Conservation (phyloP, 371 early-diverging fungal species). For the Syncephalastrum sp. region DNA sequence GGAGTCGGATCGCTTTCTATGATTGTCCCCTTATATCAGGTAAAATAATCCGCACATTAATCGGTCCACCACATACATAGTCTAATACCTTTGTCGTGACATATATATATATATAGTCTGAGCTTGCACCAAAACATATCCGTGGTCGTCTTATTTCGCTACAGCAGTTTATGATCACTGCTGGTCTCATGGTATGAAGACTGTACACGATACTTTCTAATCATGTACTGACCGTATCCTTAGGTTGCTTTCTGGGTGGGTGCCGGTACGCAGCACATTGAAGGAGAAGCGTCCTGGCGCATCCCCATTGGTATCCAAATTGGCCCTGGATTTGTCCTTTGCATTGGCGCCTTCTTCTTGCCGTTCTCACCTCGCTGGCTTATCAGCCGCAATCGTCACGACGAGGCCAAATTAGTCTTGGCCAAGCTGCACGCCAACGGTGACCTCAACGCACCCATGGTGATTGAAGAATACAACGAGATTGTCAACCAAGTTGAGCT, state of each 20-base stretch:
- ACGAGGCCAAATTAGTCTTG: conserved; percentile 74
- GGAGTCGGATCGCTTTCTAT: conserved; percentile 79
- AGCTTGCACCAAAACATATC: conserved; percentile 55
- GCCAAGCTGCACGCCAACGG: conserved; percentile 71
- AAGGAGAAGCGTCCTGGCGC: conserved; percentile 39
- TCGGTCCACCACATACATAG: too few relatives aligned
- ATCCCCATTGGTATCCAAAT: conserved; percentile 55
- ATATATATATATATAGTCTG: background rate
- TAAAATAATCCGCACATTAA: conserved; percentile 12
- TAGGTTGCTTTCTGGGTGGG: conserved; percentile 46
- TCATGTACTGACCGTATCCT: too few relatives aligned
- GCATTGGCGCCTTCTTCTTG: conserved; percentile 48
- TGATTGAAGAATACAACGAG: conserved; percentile 73
- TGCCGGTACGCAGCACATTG: conserved; percentile 32
- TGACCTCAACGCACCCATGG: conserved; percentile 52
- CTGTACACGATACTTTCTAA: too few relatives aligned
- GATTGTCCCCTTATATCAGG: conserved; percentile 51
- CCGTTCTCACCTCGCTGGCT: conserved; percentile 75
- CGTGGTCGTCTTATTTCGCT: conserved; percentile 54
- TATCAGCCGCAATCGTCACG: conserved; percentile 61
- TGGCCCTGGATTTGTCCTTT: conserved; percentile 44
- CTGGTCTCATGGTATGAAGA: conserved; percentile 37
- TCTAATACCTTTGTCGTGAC: too few relatives aligned
- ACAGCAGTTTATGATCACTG: conserved; percentile 47
- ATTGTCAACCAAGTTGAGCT: conserved; percentile 68